Evolutionary conservation across 768 basidiomycete species (phyloP).

Genomic region (Boletus patriciae): DNA sequence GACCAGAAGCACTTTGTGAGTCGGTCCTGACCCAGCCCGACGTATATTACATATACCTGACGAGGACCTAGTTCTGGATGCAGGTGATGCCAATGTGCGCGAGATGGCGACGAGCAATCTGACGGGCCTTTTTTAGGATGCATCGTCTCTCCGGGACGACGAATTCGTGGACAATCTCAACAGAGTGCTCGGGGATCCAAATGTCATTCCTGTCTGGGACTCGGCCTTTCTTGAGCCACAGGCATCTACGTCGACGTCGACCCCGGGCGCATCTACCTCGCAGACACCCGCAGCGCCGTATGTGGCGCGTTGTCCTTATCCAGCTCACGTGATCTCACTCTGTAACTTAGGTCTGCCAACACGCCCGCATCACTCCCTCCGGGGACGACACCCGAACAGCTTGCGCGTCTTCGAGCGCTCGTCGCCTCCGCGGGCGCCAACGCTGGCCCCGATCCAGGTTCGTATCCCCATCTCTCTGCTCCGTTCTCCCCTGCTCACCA

Average conservation of each 20-base stretch:
- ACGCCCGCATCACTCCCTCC: conserved; percentile 7
- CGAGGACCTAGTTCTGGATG: conserved; percentile 70
- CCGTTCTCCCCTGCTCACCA: not conserved
- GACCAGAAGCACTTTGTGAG: conserved; percentile 87
- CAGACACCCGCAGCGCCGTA: conserved; percentile 34
- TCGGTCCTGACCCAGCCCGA: conserved; percentile 4
- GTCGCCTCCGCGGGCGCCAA: conserved; percentile 46
- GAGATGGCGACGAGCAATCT: not conserved
- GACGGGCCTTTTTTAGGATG: conserved; percentile 48
- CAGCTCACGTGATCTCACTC: not conserved
- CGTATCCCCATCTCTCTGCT: not conserved
- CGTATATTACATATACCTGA: not conserved
- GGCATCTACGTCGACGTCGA: conserved; percentile 51
- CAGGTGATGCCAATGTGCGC: conserved; percentile 52
- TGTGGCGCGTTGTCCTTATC: not conserved
- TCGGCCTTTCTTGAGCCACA: conserved; percentile 39
- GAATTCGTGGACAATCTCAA: conserved; percentile 77
- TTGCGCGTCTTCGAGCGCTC: conserved; percentile 59
- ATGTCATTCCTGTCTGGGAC: conserved; percentile 60
- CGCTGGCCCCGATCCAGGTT: conserved; percentile 18
- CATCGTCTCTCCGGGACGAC: conserved; percentile 61
- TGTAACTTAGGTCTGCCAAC: conserved; percentile 14
- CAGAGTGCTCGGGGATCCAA: conserved; percentile 64
- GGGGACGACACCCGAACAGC: conserved; percentile 57
- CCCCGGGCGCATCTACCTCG: conserved; percentile 31